phyloP scores from a whole-genome alignment of 2,329 filamentous ascomycete genomes.

The Diaporthe aspalathi region DNA sequence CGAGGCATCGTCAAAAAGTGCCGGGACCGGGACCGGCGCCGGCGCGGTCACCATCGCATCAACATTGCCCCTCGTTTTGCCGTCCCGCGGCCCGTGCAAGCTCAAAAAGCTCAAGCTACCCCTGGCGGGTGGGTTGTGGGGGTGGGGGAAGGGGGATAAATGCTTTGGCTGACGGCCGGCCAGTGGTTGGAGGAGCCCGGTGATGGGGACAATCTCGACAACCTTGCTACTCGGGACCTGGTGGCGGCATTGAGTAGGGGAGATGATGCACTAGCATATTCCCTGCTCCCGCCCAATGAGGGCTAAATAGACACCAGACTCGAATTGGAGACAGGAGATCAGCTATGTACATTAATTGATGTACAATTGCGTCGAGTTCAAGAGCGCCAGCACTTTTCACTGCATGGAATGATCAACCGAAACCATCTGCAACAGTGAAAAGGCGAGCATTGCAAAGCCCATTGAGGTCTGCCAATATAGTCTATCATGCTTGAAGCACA shows the following conservation, averaged over 20 bases:
- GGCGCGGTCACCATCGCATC: slow-evolving; percentile 17
- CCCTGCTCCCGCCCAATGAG: neutral
- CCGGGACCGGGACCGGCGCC: slow-evolving; percentile 26
- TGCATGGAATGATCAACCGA: no score
- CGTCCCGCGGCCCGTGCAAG: slow-evolving; percentile 3
- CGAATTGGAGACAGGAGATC: no score
- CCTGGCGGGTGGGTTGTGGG: slow-evolving; percentile 5
- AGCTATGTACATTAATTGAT: no score
- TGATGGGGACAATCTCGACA: no score
- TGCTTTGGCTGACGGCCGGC: slow-evolving; percentile 8
- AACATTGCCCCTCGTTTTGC: slow-evolving; percentile 29
- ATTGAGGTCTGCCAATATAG: no score
- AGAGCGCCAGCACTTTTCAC: no score
- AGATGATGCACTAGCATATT: no score
- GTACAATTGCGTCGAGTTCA: no score
- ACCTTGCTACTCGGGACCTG: neutral
- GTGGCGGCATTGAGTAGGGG: slow-evolving; percentile 2
- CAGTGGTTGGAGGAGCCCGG: neutral
- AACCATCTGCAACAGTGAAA: no score
- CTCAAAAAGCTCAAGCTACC: slow-evolving; percentile 14
- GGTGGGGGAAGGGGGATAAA: slow-evolving; percentile 26
- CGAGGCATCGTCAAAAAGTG: slow-evolving; percentile 16
- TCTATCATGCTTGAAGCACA: no score
- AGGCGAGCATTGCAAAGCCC: no score
- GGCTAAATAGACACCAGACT: no score